Conservation (phyloP, 345 rosid species). For the Bruguiera parviflora region DNA sequence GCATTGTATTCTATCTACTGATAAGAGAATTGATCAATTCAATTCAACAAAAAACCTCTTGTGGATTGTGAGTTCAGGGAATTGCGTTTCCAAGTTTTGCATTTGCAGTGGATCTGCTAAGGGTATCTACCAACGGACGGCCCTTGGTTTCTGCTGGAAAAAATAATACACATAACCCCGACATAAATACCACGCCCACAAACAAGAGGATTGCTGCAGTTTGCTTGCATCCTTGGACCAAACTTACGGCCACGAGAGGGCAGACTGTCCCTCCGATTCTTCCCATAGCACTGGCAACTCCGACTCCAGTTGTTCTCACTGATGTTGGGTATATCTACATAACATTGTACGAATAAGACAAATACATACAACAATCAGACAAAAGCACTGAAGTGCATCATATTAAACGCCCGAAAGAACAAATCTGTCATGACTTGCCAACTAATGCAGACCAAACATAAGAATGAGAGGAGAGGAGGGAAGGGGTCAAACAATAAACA, state of each 20-base stretch:
- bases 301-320: conserved; percentile 83
- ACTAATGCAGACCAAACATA: too few relatives aligned
- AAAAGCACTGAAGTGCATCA: neutral
- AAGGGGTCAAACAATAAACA: too few relatives aligned
- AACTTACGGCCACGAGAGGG: conserved; percentile 80
- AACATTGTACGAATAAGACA: neutral
- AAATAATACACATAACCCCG: conserved; percentile 59
- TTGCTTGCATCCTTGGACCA: conserved; percentile 83
- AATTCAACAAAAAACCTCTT: too few relatives aligned
- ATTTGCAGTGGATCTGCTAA: neutral
- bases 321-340: conserved; percentile 79
- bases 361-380: neutral
- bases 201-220: conserved; percentile 58
- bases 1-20: too few relatives aligned
- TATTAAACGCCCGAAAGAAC: too few relatives aligned
- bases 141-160: conserved; percentile 92
- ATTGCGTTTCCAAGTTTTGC: neutral
- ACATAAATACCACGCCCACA: conserved; percentile 48
- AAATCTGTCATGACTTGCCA: too few relatives aligned
- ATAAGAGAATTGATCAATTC: too few relatives aligned
- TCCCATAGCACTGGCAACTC: conserved; percentile 76
- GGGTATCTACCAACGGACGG: conserved; percentile 18
- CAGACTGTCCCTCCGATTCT: conserved; percentile 89
- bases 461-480: too few relatives aligned
- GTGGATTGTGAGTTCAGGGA: too few relatives aligned